Percentiles rank a stretch among this genome's conserved stretches.
Evolutionary conservation across 805 yeast genomes (phyloP).

Genomic region (Yamadazyma tumulicola): DNA sequence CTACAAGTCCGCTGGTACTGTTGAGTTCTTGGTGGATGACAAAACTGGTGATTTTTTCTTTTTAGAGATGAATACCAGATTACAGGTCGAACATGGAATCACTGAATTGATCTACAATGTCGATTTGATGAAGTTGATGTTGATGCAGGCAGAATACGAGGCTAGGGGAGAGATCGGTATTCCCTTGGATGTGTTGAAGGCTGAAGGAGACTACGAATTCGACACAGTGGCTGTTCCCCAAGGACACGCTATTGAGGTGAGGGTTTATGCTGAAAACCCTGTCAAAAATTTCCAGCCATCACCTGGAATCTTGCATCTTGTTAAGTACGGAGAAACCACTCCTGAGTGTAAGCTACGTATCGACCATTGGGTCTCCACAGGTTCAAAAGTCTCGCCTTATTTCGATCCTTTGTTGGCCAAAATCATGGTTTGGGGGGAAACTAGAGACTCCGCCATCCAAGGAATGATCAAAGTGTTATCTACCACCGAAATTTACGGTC

Average conservation of each 20-base stretch:
- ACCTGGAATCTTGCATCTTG: conserved; percentile 88
- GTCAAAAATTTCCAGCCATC: conserved; percentile 94
- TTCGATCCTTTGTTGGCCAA: conserved; percentile 96
- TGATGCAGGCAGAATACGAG: conserved; percentile 81
- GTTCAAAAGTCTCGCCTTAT: conserved; percentile 84
- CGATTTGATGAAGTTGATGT: conserved; percentile 96
- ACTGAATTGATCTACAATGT: conserved; percentile 95
- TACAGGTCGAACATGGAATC: conserved; percentile 97
- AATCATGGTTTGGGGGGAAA: conserved; percentile 89
- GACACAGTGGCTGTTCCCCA: conserved; percentile 7
- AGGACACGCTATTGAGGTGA: conserved; percentile 95
- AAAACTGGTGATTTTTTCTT: conserved; percentile 85
- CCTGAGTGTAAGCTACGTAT: conserved; percentile 44
- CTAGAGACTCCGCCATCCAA: conserved; percentile 76
- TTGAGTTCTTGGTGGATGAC: conserved; percentile 90
- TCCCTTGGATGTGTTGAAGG: conserved; percentile 8
- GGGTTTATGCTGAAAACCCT: conserved; percentile 96
- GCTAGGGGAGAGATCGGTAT: conserved; percentile 32
- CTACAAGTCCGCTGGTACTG: conserved; percentile 96
- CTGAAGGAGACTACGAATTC: conserved; percentile 7
- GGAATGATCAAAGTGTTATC: conserved; percentile 75
- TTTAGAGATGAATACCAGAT: conserved; percentile 91
- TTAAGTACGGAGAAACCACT: conserved; percentile 58
- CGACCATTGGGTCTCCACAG: conserved; percentile 90
- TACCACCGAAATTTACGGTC: conserved; percentile 84